Evolutionary conservation across 2,329 filamentous ascomycete species (phyloP), one percentile per base, ranked within the genome.

Genomic region (Nemania sp.): DNA sequence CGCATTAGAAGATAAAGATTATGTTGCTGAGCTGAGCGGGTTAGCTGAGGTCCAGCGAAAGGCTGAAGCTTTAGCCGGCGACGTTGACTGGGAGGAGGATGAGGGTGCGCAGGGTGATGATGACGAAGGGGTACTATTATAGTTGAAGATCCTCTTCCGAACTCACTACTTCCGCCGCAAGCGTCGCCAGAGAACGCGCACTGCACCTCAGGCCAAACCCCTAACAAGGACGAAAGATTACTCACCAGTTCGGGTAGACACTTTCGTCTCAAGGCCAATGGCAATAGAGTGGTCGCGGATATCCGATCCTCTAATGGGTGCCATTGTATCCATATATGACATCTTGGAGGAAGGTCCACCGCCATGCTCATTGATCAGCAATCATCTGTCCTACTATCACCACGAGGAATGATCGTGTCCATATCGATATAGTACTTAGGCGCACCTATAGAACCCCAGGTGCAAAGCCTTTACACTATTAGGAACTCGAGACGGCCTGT

Each of bases 1-100:
- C 52, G 90, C 90, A 0, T 72, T 94, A 12, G 82, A 84, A 55
- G 87, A 92, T 70, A 85, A 84, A 65, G 86, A 90, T 1, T 94
- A 88, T 66, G 88, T 95, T 0, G 83, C 88, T 24, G 89, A 93
- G 68, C 75, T 93, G 75, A 69, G 68, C 42, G 68, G 68, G 19
- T 48, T 70, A 17, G 67, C 68, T 33, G 68, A 70, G 47, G 64
- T 70, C 23, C 68, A 70, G 41, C 62, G 68, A 42, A 63, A 68
- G 50, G 68, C 68, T 19, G 64, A 68, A 30, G 66, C 59, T 12
- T 44, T 68, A 47, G 61, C 62, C 19, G 50, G 60, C 15, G 66
- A 68, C 14, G 62, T 70, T 12, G 68, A 70, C 45, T 70, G 68
- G 68, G 67, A 70, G 23, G 67, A 68, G 30, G 68, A 68, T 8